A percentile compares a stretch with the other conserved stretches of the same genome.
These are phyloP conservation scores for Colletotrichum somersetense DNA, from an alignment of 2,329 filamentous ascomycete genomes.

Conservation along the genomic window DNA sequence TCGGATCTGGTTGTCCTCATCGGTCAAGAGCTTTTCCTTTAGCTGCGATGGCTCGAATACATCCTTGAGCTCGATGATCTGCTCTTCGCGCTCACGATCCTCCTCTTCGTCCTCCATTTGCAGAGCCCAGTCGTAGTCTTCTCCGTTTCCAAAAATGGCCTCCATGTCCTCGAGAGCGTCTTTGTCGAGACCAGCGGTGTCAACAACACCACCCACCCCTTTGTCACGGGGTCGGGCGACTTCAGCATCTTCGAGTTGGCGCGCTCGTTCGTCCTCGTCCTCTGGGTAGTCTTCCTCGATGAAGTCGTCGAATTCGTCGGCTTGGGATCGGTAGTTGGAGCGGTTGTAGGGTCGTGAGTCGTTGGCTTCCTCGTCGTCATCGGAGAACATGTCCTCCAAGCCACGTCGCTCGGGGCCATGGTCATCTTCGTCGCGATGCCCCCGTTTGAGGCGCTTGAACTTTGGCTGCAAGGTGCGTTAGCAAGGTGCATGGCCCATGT, in stretches of 20 bases:
- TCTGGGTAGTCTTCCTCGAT: slow-evolving; percentile 96
- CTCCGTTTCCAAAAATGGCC: slow-evolving; percentile 88
- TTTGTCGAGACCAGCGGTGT: slow-evolving; percentile 89
- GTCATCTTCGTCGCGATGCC: slow-evolving; percentile 81
- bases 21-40: slow-evolving; percentile 92
- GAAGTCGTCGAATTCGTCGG: slow-evolving; percentile 92
- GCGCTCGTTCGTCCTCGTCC: slow-evolving; percentile 82
- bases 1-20: slow-evolving; percentile 93
- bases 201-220: slow-evolving; percentile 77
- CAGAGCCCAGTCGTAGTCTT: slow-evolving; percentile 95
- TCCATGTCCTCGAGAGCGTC: slow-evolving; percentile 96
- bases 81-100: slow-evolving; percentile 81
- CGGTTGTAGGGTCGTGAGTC: slow-evolving; percentile 66
- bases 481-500: slow-evolving; percentile 15
- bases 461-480: slow-evolving; percentile 72
- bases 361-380: slow-evolving; percentile 84
- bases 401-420: slow-evolving; percentile 75
- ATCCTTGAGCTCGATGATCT: slow-evolving; percentile 92
- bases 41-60: slow-evolving; percentile 98
- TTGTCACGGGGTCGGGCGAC: slow-evolving; percentile 84
- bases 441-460: slow-evolving; percentile 96
- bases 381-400: slow-evolving; percentile 93
- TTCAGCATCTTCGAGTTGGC: slow-evolving; percentile 86
- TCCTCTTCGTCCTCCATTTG: slow-evolving; percentile 90
- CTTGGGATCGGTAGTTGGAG: slow-evolving; percentile 68